Conservation (phyloP, 495 filamentous ascomycete genomes). For the Cercophora scortea region DNA sequence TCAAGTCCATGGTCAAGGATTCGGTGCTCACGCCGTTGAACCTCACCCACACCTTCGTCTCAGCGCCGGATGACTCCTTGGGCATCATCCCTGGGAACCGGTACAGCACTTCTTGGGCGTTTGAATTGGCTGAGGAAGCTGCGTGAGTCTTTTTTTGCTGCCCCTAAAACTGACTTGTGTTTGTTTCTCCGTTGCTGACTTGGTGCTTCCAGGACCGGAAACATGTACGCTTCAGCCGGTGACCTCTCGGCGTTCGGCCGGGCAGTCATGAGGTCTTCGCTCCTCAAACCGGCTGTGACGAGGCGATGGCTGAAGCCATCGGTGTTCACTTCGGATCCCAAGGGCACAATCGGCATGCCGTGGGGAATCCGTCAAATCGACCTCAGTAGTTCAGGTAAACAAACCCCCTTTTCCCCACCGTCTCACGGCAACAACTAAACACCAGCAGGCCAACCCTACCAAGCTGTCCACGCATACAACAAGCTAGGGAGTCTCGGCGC, state of each 20-base stretch:
- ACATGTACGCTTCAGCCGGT: slow-evolving; percentile 43
- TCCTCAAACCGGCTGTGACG: slow-evolving; percentile 39
- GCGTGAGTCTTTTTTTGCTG: slow-evolving; percentile 17
- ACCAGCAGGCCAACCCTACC: slow-evolving; percentile 19
- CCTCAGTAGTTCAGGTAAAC: slow-evolving; percentile 2
- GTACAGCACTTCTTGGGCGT: slow-evolving; percentile 22
- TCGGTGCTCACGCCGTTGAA: slow-evolving; percentile 33
- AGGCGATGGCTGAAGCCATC: slow-evolving; percentile 50
- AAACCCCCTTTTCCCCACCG: slow-evolving; percentile 1
- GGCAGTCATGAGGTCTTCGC: slow-evolving; percentile 43
- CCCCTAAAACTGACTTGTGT: neutral
- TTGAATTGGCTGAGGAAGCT: slow-evolving; percentile 25
- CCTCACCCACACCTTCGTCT: slow-evolving; percentile 32
- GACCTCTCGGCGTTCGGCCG: slow-evolving; percentile 45
- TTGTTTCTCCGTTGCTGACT: neutral
- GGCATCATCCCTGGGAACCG: slow-evolving; percentile 28
- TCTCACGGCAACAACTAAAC: neutral
- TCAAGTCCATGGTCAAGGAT: slow-evolving; percentile 30
- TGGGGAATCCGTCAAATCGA: slow-evolving; percentile 46
- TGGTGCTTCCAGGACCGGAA: slow-evolving; percentile 37
- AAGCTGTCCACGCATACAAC: slow-evolving; percentile 41
- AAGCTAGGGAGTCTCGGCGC: slow-evolving; percentile 43
- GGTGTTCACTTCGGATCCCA: slow-evolving; percentile 38
- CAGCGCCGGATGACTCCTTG: slow-evolving; percentile 20
- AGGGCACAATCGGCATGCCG: slow-evolving; percentile 41